Base-by-base conservation (phyloP, 2,329 filamentous ascomycete species). In the Neonectria punicea region DNA sequence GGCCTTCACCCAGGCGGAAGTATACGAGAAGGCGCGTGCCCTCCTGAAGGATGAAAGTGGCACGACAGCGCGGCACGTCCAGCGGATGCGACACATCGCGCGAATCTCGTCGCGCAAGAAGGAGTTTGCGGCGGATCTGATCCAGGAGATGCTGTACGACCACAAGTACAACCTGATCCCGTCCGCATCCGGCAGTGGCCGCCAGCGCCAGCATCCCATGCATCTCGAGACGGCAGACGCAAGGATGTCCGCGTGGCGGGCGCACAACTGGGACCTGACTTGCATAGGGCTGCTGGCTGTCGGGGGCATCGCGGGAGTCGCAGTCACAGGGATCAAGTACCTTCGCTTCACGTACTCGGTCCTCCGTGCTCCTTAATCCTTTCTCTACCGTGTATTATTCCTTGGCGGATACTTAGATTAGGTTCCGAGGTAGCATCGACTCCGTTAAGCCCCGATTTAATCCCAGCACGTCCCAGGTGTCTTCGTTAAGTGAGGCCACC, bases 271-370 rank as follows among this genome's bases (percentile, higher is more conserved):
- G 53, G 14, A 18, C 36, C 5, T 43, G 20, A 25, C 53, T 16
- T 55, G 22, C 53, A 44, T 55, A 43, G 22, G 53, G 53, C 53
- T 55, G 16, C 53, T 49, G 22, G 46, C 13, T 16, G 25, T 49
- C 14, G 46, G 46, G 46, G 32, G 18, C 32, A 10, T 36, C 1
- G 36, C 36, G 22, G 53, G 18, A 41, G 36, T 32, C 14, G 22
- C 13, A 41, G 7, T 11, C 13, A 36, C 53, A 55, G 22, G 53
- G 53, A 55, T 44, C 53, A 41, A 30, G 36, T 28, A 20, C 53
- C 36, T 39, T 43, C 53, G 53, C 53, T 36, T 20, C 32, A 34
- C 32, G 28, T 20, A 41, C 51, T 16, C n/a, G 4, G 32, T 20
- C 2, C 32, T 34, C 30, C 32, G 8, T 14, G 9, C 43, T 46